These are phyloP conservation scores for Pleurotus platypus DNA, from an alignment of 768 basidiomycete genomes.

Conservation along the genomic window DNA sequence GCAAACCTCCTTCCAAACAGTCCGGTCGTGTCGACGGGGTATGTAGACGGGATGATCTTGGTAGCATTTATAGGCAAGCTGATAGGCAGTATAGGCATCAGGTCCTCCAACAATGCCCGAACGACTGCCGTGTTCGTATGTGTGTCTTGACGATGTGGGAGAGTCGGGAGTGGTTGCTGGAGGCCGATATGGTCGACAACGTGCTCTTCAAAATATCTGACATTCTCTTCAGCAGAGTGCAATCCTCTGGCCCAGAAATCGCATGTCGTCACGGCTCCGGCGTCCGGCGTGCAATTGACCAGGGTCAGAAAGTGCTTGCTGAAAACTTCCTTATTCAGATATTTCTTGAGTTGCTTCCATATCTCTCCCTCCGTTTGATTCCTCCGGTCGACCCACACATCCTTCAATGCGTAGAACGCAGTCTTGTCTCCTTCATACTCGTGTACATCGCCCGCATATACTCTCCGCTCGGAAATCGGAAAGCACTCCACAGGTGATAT, in stretches of 20 bases:
- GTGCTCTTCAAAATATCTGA: neutral
- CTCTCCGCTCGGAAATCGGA: slow-evolving; percentile 7
- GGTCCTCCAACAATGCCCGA: neutral
- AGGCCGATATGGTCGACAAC: neutral
- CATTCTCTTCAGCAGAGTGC: neutral
- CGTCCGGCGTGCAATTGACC: too few relatives aligned
- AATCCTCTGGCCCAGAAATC: neutral
- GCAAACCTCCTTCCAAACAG: neutral
- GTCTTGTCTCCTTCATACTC: neutral
- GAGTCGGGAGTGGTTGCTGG: neutral
- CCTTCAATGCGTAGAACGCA: slow-evolving; percentile 3
- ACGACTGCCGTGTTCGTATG: neutral
- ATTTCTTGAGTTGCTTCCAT: neutral
- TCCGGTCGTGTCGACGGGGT: neutral
- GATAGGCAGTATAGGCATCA: neutral
- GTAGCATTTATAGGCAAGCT: neutral
- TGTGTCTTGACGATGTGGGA: neutral
- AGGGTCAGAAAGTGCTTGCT: neutral
- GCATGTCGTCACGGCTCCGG: neutral
- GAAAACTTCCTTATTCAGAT: neutral
- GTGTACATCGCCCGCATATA: slow-evolving; percentile 2
- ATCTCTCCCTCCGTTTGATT: neutral
- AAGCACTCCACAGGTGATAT: neutral
- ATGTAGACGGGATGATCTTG: neutral
- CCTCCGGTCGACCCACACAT: slow-evolving; percentile 8